These are phyloP conservation scores for Graphilbum fragrans DNA, from an alignment of 2,329 filamentous ascomycete species.

Conservation along the genomic window DNA sequence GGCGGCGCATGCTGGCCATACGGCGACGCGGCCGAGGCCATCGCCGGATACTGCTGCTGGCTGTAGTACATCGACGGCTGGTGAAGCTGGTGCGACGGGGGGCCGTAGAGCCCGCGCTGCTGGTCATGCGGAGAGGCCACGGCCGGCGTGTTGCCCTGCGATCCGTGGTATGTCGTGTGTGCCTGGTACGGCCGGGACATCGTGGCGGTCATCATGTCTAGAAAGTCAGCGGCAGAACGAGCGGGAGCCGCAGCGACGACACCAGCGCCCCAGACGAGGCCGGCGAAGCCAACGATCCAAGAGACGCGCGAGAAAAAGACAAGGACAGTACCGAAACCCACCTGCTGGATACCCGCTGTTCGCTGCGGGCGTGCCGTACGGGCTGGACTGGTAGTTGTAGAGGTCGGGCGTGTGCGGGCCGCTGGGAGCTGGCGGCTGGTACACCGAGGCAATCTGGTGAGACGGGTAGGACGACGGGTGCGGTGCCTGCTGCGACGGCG, in stretches of 20 bases:
- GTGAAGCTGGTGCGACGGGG: slow-evolving; percentile 65
- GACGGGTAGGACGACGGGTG: slow-evolving; percentile 58
- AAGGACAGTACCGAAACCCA: too few species aligned
- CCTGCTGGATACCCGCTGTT: slow-evolving; percentile 78
- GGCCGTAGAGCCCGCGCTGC: slow-evolving; percentile 75
- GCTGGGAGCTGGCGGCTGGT: slow-evolving; percentile 52
- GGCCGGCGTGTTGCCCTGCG: slow-evolving; percentile 88
- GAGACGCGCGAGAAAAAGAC: too few species aligned
- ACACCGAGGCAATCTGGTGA: slow-evolving; percentile 53
- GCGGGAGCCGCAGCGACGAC: too few species aligned
- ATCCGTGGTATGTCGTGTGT: slow-evolving; percentile 82
- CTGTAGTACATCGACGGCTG: slow-evolving; percentile 71
- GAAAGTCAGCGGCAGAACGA: slow-evolving; percentile 14
- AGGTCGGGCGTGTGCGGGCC: slow-evolving; percentile 55
- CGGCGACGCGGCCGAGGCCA: too few species aligned
- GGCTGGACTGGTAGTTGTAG: slow-evolving; percentile 68
- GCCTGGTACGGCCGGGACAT: slow-evolving; percentile 74
- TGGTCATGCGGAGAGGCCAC: slow-evolving; percentile 90
- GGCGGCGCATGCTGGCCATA: too few species aligned
- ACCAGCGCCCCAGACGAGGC: too few species aligned
- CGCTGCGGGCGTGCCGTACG: slow-evolving; percentile 73
- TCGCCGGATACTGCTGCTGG: slow-evolving; percentile 47
- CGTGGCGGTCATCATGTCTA: slow-evolving; percentile 55
- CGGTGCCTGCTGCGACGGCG: slow-evolving; percentile 32
- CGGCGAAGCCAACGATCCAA: too few species aligned